Base-by-base conservation (phyloP, 371 early-diverging fungal genomes). In the Mucor circinelloides region DNA sequence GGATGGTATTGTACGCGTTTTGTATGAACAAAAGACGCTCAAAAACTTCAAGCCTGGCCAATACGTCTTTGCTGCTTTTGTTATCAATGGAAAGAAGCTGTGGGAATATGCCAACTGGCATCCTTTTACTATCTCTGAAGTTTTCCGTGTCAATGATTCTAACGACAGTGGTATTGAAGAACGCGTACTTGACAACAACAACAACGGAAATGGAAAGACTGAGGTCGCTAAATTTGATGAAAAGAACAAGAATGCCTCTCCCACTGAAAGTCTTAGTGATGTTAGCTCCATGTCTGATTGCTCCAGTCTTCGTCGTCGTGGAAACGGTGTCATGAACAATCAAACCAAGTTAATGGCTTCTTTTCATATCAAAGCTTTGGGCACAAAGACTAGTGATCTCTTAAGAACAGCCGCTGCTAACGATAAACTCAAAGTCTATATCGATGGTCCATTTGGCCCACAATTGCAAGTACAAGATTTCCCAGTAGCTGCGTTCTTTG, bases 361-460 rank as follows among this genome's bases (percentile, higher is more conserved):
- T 5, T 40, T 78, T 25, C 82, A 82, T 46, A 75, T 79, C 66
- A 82, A 82, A 63, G 74, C 74, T 12, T 67, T 82, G 25, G 82
- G 82, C 19, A 67, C 63, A 2, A 72, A 77, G 23, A 79, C 82
- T 5, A 54, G 57, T 9, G 61, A 66, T 30, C 27, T 77, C 13
- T 40, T 74, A 5, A 42, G 36, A 30, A 38, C 66, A 10, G 46
- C 32, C 12, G 31, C 31, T 17, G 32, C n/a, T 19, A 31, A 55
- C 21, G 63, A 70, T 21, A 62, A 67, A 4, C 21, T 82, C 12
- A 42, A 59, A 13, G 56, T 82, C 23, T 66, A 68, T n/a, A 71
- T 82, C 1, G 82, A 82, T 68, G 82, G 82, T 52, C 77, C 74
- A 3, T 82, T 74, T 71, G 82, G 82, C 21, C 74, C 82, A 15